Conservation (phyloP, 345 rosid species). For the Psidium guajava region DNA sequence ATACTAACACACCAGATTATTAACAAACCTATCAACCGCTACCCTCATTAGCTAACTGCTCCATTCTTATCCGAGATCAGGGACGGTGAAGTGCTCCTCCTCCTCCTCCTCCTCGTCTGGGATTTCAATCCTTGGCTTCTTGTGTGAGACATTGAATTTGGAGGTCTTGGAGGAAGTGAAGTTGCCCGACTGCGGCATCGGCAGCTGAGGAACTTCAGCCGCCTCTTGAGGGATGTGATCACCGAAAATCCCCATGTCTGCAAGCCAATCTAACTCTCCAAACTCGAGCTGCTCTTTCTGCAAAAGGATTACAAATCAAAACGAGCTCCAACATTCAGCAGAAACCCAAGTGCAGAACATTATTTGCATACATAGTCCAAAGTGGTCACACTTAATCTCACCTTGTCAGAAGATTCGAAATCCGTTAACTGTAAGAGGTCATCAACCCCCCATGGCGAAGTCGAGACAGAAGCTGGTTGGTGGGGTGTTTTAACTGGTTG, state of each 20-base stretch:
- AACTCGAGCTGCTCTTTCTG: conserved; percentile 77
- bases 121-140: conserved; percentile 70
- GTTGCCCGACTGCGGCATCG: conserved; percentile 22
- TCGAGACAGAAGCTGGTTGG: conserved; percentile 28
- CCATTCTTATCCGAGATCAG: conserved; percentile 58
- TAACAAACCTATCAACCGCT: background rate
- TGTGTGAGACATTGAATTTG: conserved; percentile 39
- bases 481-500: conserved; percentile 20
- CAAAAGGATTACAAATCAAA: background rate
- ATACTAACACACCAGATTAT: background rate
- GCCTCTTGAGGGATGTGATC: conserved; percentile 56
- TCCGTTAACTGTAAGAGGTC: conserved; percentile 70
- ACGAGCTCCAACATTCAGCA: background rate
- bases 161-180: conserved; percentile 27
- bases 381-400: conserved; percentile 6
- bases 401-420: conserved; percentile 60
- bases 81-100: conserved; percentile 78
- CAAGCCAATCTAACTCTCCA: conserved; percentile 78
- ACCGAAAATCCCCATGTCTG: conserved; percentile 59
- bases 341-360: background rate
- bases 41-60: background rate
- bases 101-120: conserved; percentile 51
- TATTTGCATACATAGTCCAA: background rate
- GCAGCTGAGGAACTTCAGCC: conserved; percentile 89
- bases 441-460: conserved; percentile 67